Evolutionary conservation across 805 yeast species (phyloP).

Genomic region (Metschnikowia aberdeeniae): DNA sequence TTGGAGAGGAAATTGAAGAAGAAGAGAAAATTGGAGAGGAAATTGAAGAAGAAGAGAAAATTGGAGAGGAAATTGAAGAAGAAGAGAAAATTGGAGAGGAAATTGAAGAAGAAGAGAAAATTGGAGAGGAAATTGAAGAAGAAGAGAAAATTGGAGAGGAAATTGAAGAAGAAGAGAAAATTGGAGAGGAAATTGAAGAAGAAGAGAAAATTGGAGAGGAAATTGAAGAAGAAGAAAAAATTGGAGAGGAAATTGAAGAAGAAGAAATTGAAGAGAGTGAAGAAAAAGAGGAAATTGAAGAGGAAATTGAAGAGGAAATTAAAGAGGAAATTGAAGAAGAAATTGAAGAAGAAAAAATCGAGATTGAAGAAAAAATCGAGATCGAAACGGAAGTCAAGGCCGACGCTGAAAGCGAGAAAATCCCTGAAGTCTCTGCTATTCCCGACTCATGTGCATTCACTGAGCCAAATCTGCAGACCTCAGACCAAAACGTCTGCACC

Average conservation of each 20-base stretch:
- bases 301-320: neutral
- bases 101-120: neutral
- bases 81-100: too few species aligned
- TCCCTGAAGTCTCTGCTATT: too few species aligned
- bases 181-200: neutral
- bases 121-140: neutral
- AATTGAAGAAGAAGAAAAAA: neutral
- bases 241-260: neutral
- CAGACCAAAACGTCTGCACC: constrained; percentile 6
- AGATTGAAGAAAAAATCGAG: neutral
- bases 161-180: neutral
- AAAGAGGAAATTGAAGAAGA: neutral
- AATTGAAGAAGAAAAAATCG: neutral
- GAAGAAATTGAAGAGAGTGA: too few species aligned
- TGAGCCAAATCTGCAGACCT: neutral
- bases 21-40: neutral
- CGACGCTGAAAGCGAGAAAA: neutral
- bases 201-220: too few species aligned
- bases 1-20: neutral
- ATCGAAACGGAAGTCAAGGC: too few species aligned
- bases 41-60: neutral
- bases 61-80: neutral
- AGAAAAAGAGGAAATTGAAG: neutral
- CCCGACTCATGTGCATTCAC: too few species aligned
- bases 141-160: neutral